These are phyloP conservation scores for Sutorius australiensis DNA, from an alignment of 768 basidiomycete species.

Conservation along the genomic window DNA sequence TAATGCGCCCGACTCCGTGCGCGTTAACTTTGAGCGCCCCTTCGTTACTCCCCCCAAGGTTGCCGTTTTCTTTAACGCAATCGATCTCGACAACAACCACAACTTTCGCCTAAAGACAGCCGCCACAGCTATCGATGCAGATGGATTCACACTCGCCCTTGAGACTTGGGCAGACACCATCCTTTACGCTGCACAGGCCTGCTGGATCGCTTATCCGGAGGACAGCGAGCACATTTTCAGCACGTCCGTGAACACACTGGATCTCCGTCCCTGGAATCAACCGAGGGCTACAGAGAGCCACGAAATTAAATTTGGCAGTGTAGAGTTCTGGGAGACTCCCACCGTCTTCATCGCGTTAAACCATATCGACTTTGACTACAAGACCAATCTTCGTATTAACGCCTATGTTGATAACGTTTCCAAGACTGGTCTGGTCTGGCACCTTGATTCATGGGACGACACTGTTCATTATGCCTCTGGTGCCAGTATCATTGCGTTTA, in stretches of 20 bases:
- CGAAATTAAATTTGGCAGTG: conserved; percentile 1
- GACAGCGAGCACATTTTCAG: conserved; percentile 17
- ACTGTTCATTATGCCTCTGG: neutral
- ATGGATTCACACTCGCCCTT: conserved; percentile 15
- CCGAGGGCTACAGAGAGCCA: conserved; percentile 3
- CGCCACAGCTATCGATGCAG: conserved; percentile 8
- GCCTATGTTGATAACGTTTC: conserved; percentile 9
- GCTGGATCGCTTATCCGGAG: conserved; percentile 22
- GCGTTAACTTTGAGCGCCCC: conserved; percentile 11
- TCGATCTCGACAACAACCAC: conserved; percentile 6
- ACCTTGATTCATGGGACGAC: conserved; percentile 10
- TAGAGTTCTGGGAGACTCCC: conserved; percentile 11
- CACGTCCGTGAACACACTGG: conserved; percentile 11
- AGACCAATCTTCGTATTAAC: conserved; percentile 7
- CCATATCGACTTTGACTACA: conserved; percentile 7
- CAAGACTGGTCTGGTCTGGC: neutral
- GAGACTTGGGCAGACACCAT: conserved; percentile 8
- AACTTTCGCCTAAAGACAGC: conserved; percentile 8
- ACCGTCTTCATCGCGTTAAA: conserved; percentile 18
- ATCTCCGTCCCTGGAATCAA: neutral
- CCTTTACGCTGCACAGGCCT: neutral
- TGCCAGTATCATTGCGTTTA: neutral
- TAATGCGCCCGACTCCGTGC: neutral
- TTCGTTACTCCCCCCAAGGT: conserved; percentile 16
- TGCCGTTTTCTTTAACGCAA: conserved; percentile 10